phyloP scores from a whole-genome alignment of 345 rosid genomes.

The Eucalyptus marginata region DNA sequence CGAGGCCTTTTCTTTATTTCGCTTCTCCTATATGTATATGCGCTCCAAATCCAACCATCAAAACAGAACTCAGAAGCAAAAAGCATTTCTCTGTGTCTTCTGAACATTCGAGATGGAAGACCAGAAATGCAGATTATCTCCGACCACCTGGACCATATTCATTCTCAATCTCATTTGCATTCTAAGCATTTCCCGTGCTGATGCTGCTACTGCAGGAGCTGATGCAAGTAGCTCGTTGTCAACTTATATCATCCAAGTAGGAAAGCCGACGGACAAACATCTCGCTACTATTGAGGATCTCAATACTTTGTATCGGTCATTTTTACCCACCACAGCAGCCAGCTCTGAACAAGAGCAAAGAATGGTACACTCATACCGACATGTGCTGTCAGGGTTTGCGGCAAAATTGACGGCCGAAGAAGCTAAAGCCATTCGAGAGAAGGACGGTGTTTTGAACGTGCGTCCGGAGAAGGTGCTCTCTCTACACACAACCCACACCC shows the following conservation, averaged over 20 bases:
- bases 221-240: not conserved
- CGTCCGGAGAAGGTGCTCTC: slow-evolving; percentile 14
- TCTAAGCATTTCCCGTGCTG: not conserved
- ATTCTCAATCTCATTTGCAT: not conserved
- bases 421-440: slow-evolving; percentile 10
- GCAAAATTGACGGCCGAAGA: slow-evolving; percentile 25
- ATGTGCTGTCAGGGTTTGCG: slow-evolving; percentile 22
- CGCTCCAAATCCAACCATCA: not conserved
- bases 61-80: not conserved
- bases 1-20: not conserved
- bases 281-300: not conserved
- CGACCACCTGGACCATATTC: not conserved
- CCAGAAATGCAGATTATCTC: not conserved
- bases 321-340: slow-evolving; percentile 1
- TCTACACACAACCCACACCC: slow-evolving; percentile 41
- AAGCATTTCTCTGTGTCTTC: not conserved
- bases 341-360: not conserved
- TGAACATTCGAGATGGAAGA: not conserved
- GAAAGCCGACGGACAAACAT: slow-evolving; percentile 1
- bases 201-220: not conserved
- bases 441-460: slow-evolving; percentile 19
- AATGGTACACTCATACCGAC: slow-evolving; percentile 12
- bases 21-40: not conserved
- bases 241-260: slow-evolving; percentile 30
- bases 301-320: slow-evolving; percentile 8